phyloP scores from a whole-genome alignment of 495 filamentous ascomycete genomes.

The Apiosordaria backusii region DNA sequence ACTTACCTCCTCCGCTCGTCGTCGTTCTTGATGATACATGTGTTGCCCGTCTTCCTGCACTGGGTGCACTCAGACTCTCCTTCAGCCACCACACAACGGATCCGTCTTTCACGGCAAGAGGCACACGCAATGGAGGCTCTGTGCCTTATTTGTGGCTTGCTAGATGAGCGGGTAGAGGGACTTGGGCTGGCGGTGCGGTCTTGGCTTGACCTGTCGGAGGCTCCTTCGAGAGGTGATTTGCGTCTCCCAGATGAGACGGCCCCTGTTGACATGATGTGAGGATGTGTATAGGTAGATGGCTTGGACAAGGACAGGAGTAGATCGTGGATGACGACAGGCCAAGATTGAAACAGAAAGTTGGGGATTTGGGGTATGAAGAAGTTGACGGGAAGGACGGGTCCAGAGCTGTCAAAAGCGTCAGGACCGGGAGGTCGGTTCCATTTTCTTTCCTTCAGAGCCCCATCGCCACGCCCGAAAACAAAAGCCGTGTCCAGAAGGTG shows the following conservation, averaged over 20 bases:
- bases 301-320: neutral
- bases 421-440: slow-evolving; percentile 4
- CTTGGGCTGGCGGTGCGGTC: slow-evolving; percentile 30
- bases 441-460: slow-evolving; percentile 12
- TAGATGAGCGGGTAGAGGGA: slow-evolving; percentile 23
- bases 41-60: slow-evolving; percentile 48
- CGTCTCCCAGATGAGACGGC: slow-evolving; percentile 19
- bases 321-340: neutral
- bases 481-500: slow-evolving; percentile 18
- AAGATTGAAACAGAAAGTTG: slow-evolving; percentile 2
- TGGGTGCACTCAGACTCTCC: slow-evolving; percentile 51
- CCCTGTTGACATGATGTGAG: slow-evolving; percentile 10
- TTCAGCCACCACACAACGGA: slow-evolving; percentile 53
- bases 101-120: slow-evolving; percentile 50
- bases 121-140: slow-evolving; percentile 41
- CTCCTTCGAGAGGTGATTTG: slow-evolving; percentile 28
- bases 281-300: neutral
- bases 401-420: slow-evolving; percentile 6
- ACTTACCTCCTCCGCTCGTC: slow-evolving; percentile 50
- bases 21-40: slow-evolving; percentile 56
- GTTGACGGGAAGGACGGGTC: neutral
- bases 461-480: slow-evolving; percentile 13
- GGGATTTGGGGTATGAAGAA: neutral
- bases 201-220: slow-evolving; percentile 26
- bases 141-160: slow-evolving; percentile 37